phyloP scores from a whole-genome alignment of 2,329 filamentous ascomycete species.

The Alternaria novae-zelandiae region DNA sequence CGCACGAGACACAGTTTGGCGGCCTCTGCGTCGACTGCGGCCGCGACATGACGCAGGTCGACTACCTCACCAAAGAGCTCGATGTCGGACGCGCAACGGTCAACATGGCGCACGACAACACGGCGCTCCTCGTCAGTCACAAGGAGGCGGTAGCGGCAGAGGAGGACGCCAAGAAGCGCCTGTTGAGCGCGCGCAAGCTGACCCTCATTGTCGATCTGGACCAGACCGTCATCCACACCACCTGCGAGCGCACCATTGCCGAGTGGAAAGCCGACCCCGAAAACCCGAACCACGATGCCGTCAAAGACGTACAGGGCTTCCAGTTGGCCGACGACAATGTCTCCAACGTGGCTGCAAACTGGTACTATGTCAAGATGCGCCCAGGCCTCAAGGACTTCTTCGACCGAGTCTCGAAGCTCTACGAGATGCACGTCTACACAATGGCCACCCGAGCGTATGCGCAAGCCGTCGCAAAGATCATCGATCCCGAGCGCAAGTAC shows the following conservation, averaged over 20 bases:
- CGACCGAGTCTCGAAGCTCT: conserved; percentile 75
- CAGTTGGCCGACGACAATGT: conserved; percentile 79
- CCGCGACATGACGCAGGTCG: conserved; percentile 90
- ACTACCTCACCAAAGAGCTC: conserved; percentile 79
- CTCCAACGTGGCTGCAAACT: conserved; percentile 54
- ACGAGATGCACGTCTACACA: conserved; percentile 97
- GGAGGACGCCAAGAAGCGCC: conserved; percentile 81
- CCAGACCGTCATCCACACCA: conserved; percentile 98
- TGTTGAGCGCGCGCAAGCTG: conserved; percentile 81
- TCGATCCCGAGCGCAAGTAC: conserved; percentile 86
- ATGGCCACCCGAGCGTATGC: conserved; percentile 99
- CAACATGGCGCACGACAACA: conserved; percentile 93
- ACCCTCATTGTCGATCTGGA: conserved; percentile 96
- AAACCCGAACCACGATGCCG: conserved; percentile 89
- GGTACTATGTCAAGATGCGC: conserved; percentile 98
- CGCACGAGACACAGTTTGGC: conserved; percentile 88
- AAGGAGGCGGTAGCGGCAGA: conserved; percentile 82
- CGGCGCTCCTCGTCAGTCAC: conserved; percentile 81
- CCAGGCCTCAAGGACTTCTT: conserved; percentile 85
- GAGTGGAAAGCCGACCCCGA: conserved; percentile 91
- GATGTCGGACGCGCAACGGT: conserved; percentile 89
- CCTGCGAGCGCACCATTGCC: conserved; percentile 92
- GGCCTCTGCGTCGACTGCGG: conserved; percentile 92
- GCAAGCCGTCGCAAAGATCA: conserved; percentile 85
- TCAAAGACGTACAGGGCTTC: conserved; percentile 87